Base-by-base conservation (phyloP, 2,329 filamentous ascomycete species). In the Sclerotinia trifoliorum region DNA sequence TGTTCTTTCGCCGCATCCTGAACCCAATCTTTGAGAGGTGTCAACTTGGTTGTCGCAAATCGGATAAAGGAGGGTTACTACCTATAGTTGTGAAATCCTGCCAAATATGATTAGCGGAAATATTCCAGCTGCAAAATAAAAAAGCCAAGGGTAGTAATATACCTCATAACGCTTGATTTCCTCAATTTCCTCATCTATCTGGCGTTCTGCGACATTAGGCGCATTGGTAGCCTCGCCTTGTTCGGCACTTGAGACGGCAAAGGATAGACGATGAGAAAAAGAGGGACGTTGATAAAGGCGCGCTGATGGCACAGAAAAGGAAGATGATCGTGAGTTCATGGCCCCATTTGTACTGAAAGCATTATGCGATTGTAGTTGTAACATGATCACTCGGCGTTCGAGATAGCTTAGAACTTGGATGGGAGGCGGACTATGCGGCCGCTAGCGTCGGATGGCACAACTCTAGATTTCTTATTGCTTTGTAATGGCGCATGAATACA, bases 91-190 rank as follows among this genome's bases (percentile, higher is more conserved):
- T 97, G 78, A 99, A 99, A 80, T 99, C 95, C 85, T 88, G 73
- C 2, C 5, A 39, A 63, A 51, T 44, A 68, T 68, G 71, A 73
- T 67, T 21, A 67, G 65, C 48, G 17, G 10, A 62, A 24, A 13
- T 35, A 5, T 15, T 60, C 15, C 35, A 48, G 44, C 35, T 5
- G 21, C 1, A 5, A 35, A 19, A n/a, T 32, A 1, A 3, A 19
- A 49, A 49, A 6, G 44, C 5, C 19, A 21, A 48, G 61, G 70
- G 63, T 58, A 44, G 72, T 62, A 32, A 71, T 80, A 71, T 78
- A 89, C 87, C 82, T 97, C 95, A 81, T 99, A 99, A 81, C 94
- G 87, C 81, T 97, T 97, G 78, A 99, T 98, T 82, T 97, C 91
- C 35, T 91, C 94, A 77, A 99, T 97, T 81, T 99, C 95, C 77